These are phyloP conservation scores for Lactarius indigo DNA, from an alignment of 768 basidiomycete genomes.

Conservation along the genomic window DNA sequence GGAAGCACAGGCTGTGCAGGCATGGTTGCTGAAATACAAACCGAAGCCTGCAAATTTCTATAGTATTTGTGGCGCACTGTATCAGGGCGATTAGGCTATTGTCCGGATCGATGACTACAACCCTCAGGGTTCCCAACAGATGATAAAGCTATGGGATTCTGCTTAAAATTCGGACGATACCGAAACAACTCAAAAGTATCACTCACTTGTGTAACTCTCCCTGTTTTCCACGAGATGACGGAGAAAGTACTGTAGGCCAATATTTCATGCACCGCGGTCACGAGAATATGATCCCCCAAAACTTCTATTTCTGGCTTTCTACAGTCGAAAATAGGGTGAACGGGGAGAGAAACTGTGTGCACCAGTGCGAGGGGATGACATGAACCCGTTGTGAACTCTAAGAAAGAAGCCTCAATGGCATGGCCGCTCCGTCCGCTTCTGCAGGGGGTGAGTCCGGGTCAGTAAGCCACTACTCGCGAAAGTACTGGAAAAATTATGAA, in stretches of 20 bases:
- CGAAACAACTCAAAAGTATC: background rate
- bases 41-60: conserved; percentile 10
- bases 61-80: background rate
- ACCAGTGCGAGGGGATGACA: conserved; percentile 11
- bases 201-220: conserved; percentile 7
- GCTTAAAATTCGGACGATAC: background rate
- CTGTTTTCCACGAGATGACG: conserved; percentile 17
- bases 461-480: background rate
- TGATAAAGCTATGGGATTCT: background rate
- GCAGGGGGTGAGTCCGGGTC: background rate
- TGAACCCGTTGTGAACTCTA: conserved; percentile 10
- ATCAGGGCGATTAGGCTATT: conserved; percentile 4
- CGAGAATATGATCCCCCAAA: conserved; percentile 14
- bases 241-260: background rate
- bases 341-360: conserved; percentile 4
- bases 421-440: background rate
- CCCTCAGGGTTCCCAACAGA: conserved; percentile 1
- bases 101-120: conserved; percentile 3
- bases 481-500: background rate
- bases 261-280: background rate
- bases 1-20: conserved; percentile 2
- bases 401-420: background rate
- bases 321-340: conserved; percentile 1
- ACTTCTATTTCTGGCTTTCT: conserved; percentile 5
- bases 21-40: background rate